These are phyloP conservation scores for Amanita inopinata DNA, from an alignment of 768 basidiomycete species.

Conservation along the genomic window DNA sequence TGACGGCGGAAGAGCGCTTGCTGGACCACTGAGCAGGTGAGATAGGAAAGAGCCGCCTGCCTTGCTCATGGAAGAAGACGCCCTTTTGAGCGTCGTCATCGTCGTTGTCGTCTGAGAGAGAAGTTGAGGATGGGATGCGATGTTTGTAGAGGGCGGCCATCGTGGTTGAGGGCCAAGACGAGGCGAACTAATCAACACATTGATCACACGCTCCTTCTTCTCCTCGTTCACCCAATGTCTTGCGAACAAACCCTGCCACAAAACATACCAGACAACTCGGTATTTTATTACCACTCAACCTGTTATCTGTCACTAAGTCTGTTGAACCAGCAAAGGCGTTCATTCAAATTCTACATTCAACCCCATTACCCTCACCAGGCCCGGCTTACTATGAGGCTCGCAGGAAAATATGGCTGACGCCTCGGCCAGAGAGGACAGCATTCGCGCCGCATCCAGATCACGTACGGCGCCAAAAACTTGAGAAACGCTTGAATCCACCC, in stretches of 20 bases:
- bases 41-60: slow-evolving; percentile 32
- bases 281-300: neutral
- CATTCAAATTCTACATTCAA: slow-evolving; percentile 27
- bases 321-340: slow-evolving; percentile 21
- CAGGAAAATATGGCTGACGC: slow-evolving; percentile 50
- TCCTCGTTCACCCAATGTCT: too few relatives aligned
- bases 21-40: slow-evolving; percentile 64
- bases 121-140: slow-evolving; percentile 66
- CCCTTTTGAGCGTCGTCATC: slow-evolving; percentile 42
- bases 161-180: slow-evolving; percentile 20
- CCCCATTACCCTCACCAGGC: slow-evolving; percentile 49
- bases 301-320: neutral
- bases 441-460: slow-evolving; percentile 19
- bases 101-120: slow-evolving; percentile 69
- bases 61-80: slow-evolving; percentile 41
- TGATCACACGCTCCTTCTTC: too few relatives aligned
- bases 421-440: slow-evolving; percentile 14
- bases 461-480: slow-evolving; percentile 36
- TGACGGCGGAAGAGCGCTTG: slow-evolving; percentile 19
- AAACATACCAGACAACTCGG: too few relatives aligned
- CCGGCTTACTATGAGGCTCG: slow-evolving; percentile 55
- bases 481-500: slow-evolving; percentile 37
- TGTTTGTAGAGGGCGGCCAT: slow-evolving; percentile 39
- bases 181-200: slow-evolving; percentile 12
- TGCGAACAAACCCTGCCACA: too few relatives aligned